Evolutionary conservation across 106 monocot genomes (phyloP).

Genomic region (Narthecium ossifragum): DNA sequence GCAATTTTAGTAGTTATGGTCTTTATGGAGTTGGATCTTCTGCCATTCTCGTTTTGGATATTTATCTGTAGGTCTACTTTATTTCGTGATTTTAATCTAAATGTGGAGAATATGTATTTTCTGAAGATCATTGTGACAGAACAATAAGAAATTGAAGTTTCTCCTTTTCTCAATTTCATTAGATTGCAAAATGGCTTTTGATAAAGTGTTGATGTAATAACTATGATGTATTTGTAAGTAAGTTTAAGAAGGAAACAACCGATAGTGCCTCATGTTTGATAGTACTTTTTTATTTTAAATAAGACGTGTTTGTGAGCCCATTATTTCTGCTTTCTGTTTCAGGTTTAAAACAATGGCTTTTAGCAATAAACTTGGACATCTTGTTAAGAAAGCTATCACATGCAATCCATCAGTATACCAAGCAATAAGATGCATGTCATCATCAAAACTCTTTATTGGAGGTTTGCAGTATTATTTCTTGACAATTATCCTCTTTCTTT

Average conservation of each 20-base stretch:
- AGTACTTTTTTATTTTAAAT: not conserved
- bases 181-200: not conserved
- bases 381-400: slow-evolving; percentile 45
- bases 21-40: too few species aligned
- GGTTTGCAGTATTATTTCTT: slow-evolving; percentile 34
- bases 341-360: slow-evolving; percentile 47
- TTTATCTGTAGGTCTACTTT: too few species aligned
- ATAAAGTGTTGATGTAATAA: not conserved
- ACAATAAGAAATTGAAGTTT: too few species aligned
- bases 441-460: slow-evolving; percentile 87
- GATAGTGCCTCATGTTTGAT: not conserved
- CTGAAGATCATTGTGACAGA: too few species aligned
- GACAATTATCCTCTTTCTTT: not conserved
- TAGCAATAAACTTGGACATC: slow-evolving; percentile 57
- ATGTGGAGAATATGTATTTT: too few species aligned
- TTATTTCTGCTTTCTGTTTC: not conserved
- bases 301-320: not conserved
- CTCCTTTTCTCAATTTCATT: not conserved
- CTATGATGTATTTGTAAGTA: too few species aligned
- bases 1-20: too few species aligned
- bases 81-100: too few species aligned
- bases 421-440: slow-evolving; percentile 83
- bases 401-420: slow-evolving; percentile 56
- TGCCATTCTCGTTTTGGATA: too few species aligned
- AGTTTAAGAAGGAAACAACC: too few species aligned